Base-by-base conservation (phyloP, 2,329 filamentous ascomycete species). In the Huntiella bhutanensis region DNA sequence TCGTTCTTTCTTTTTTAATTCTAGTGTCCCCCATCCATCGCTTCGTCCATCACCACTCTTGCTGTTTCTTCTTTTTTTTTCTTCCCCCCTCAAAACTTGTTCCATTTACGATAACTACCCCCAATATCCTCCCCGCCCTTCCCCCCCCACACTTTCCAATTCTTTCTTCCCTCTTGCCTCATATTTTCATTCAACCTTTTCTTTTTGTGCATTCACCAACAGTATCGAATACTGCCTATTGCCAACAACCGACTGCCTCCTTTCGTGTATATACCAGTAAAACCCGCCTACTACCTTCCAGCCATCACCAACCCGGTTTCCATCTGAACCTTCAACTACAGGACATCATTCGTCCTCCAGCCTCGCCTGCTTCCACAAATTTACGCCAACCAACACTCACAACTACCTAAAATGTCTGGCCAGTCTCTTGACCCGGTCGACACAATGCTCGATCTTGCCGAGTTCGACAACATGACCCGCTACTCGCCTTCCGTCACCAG, bases 401-500 rank as follows among this genome's bases (percentile, higher is more conserved):
- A 19, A 33, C 36, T 8, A 22, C 38, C 32, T 39, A 19, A 43
- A 41, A 50, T 50, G 56, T 59, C 65, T 45, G 59, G 57, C 54
- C 61, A 64, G 49, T 64, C 64, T 49, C 65, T 67, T 53, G 65
- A 70, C 54, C 65, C 69, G 47, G 58, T 75, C 54, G 75, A 79
- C 54, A 68, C 69, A 32, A 62, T 77, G 41, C 62, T 78, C 58
- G 73, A 78, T 54, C 66, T 77, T 48, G 67, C 70, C 50, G 71
- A 73, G 54, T 82, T 80, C 60, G 76, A 80, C 56, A 67, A 67
- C 52, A 60, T 73, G 45, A 53, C 57, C 41, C 78, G 74, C 54
- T 68, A 74, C 50, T 77, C 76, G 10, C 73, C 77, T 3, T 71
- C 73, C 3, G 58, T 74, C 39, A 77, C 75, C 12, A 60, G 64